These are phyloP conservation scores for Gonapodya prolifera DNA, from an alignment of 192 early-diverging fungal species.

Conservation along the genomic window DNA sequence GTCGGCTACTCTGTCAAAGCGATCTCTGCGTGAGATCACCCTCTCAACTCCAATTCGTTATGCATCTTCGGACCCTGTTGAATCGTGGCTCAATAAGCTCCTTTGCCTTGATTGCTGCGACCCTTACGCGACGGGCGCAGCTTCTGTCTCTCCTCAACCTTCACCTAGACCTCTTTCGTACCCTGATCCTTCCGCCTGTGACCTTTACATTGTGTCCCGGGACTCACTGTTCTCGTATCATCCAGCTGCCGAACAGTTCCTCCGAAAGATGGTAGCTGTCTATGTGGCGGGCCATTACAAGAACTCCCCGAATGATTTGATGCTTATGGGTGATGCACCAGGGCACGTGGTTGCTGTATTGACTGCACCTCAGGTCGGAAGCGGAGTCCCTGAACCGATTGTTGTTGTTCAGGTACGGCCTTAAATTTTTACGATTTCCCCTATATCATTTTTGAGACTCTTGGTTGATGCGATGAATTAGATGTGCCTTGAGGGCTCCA, in stretches of 20 bases:
- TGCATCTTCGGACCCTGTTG: slow-evolving; percentile 68
- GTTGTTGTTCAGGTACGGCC: slow-evolving; percentile 66
- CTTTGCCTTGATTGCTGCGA: slow-evolving; percentile 74
- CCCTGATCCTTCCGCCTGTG: slow-evolving; percentile 86
- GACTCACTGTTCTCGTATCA: slow-evolving; percentile 98
- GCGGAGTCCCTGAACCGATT: slow-evolving; percentile 76
- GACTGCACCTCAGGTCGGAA: slow-evolving; percentile 49
- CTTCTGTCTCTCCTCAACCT: slow-evolving; percentile 12
- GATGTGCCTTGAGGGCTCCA: slow-evolving; percentile 84
- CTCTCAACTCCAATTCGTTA: slow-evolving; percentile 94
- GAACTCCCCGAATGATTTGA: slow-evolving; percentile 96
- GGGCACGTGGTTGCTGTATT: slow-evolving; percentile 96
- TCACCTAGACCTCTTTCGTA: slow-evolving; percentile 41
- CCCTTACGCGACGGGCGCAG: not conserved
- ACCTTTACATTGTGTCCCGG: slow-evolving; percentile 92
- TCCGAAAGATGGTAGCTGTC: slow-evolving; percentile 94
- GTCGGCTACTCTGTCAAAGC: not conserved
- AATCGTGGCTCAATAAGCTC: slow-evolving; percentile 89
- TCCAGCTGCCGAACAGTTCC: slow-evolving; percentile 87
- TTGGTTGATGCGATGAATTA: not conserved
- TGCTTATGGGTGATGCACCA: slow-evolving; percentile 94
- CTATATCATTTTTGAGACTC: too few relatives aligned
- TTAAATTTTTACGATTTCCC: too few relatives aligned
- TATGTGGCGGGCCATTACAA: slow-evolving; percentile 99
- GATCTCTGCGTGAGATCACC: slow-evolving; percentile 68